A percentile compares a stretch with the other conserved stretches of the same genome.
Conservation (phyloP, 257 asterid species). For the Solanum habrochaites region DNA sequence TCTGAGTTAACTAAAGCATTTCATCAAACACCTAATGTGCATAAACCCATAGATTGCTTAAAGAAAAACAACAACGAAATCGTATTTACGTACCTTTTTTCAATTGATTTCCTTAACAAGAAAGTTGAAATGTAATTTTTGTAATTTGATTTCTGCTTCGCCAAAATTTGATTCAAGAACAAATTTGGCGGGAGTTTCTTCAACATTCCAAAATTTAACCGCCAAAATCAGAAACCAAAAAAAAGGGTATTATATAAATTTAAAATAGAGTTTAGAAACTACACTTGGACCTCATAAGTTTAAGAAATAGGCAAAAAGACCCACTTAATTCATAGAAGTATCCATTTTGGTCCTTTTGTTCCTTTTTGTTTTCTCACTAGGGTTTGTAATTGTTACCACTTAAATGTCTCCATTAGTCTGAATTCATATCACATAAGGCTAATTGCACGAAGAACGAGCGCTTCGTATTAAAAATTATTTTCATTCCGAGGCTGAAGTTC, state of each 20-base stretch:
- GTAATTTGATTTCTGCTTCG: background rate
- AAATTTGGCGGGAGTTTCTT: background rate
- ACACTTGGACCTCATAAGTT: background rate
- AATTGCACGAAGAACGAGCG: too few relatives aligned
- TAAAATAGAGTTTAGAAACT: background rate
- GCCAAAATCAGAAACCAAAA: background rate
- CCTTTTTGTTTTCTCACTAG: background rate
- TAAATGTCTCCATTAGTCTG: background rate
- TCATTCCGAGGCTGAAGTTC: accelerated
- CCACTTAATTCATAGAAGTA: background rate
- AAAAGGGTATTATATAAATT: background rate
- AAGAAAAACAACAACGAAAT: background rate
- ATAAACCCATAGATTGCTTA: background rate
- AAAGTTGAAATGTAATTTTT: background rate
- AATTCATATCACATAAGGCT: background rate
- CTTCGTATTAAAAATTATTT: background rate
- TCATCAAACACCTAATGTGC: background rate
- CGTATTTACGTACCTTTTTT: background rate
- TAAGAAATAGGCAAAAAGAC: background rate
- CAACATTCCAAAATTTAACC: background rate
- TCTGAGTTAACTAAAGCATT: background rate
- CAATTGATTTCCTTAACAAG: background rate
- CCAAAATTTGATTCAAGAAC: background rate
- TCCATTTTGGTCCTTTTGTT: background rate
- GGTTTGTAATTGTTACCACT: background rate